These are phyloP conservation scores for Strobilomyces echinocephalus DNA, from an alignment of 768 basidiomycete species.

Conservation along the genomic window DNA sequence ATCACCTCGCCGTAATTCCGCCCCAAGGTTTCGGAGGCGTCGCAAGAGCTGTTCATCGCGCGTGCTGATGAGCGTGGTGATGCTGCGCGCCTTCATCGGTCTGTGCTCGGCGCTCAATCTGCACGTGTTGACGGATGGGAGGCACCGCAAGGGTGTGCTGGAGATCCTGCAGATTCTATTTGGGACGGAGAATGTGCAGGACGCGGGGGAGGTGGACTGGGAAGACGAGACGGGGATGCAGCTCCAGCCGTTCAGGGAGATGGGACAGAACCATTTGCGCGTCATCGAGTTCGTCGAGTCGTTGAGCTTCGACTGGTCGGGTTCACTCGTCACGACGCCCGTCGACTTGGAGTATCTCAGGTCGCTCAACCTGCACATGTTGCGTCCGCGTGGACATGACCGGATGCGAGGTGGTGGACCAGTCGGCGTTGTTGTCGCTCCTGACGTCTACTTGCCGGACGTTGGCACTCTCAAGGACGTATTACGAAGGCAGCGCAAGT, in stretches of 20 bases:
- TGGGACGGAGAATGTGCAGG: slow-evolving; percentile 53
- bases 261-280: slow-evolving; percentile 77
- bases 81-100: slow-evolving; percentile 71
- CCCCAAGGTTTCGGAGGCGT: slow-evolving; percentile 51
- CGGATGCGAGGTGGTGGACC: slow-evolving; percentile 83
- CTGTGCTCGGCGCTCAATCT: slow-evolving; percentile 86
- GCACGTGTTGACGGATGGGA: slow-evolving; percentile 76
- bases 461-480: slow-evolving; percentile 63
- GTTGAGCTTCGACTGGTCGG: slow-evolving; percentile 84
- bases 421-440: slow-evolving; percentile 64
- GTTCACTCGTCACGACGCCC: slow-evolving; percentile 57
- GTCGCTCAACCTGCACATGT: slow-evolving; percentile 60
- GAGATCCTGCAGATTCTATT: slow-evolving; percentile 82
- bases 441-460: slow-evolving; percentile 55
- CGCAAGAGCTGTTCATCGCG: slow-evolving; percentile 49
- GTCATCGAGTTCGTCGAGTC: slow-evolving; percentile 88
- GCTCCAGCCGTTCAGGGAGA: slow-evolving; percentile 58
- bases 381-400: slow-evolving; percentile 64
- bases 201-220: slow-evolving; percentile 33
- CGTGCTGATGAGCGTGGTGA: slow-evolving; percentile 60
- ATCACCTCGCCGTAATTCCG: slow-evolving; percentile 77
- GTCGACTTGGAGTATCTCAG: slow-evolving; percentile 60
- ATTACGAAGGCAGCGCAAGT: slow-evolving; percentile 58
- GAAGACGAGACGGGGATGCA: slow-evolving; percentile 35
- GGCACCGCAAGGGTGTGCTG: slow-evolving; percentile 65